Evolutionary conservation across 495 filamentous ascomycete species (phyloP), one percentile per base, ranked within the genome.

Genomic region (Massariosphaeria phaeospora): DNA sequence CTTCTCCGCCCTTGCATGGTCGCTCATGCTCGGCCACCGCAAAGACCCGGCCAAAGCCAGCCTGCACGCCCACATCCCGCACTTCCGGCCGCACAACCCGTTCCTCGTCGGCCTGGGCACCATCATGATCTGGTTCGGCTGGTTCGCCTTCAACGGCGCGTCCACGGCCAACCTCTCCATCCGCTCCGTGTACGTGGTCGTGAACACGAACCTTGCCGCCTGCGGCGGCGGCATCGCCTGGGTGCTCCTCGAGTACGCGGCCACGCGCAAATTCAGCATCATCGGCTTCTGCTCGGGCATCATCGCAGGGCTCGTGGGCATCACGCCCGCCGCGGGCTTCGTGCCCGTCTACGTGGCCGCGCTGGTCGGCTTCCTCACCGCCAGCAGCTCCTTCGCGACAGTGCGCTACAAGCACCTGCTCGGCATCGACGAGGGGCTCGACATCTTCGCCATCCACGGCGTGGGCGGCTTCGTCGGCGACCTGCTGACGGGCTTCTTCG

Each of bases 61-160:
- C n/a, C 8, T 52, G 13, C 51, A 54, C 21, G 23, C 42, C 17
- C 51, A 61, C n/a, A 45, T 61, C n/a, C 49, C 50, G 2, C 49
- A 59, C 17, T 62, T 62, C 48, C 34, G 48, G 10, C 59, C 54
- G 1, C 62, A 65, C 41, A 62, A 65, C 34, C 59, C 62, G 3
- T 59, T 62, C 33, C 30, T 65, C 15, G 58, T 81, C 20, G 75
- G 72, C 48, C 59, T 72, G 17, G 72, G 75, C 27, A 80, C 79
- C 0, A 54, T 65, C 5, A 59, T 80, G n/a, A 75, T 82, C 30
- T 82, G 79, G 79, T 78, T 79, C 54, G 74, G 73, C 55, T 82
- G 62, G 62, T 65, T 62, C 46, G 63, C 53, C 8, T 66, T 66
- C 52, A 66, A 64, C 46, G 63, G 61, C 42, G 63, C 53, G 1